These are phyloP conservation scores for Beauveria varroae DNA, from an alignment of 2,329 filamentous ascomycete genomes.

Conservation along the genomic window DNA sequence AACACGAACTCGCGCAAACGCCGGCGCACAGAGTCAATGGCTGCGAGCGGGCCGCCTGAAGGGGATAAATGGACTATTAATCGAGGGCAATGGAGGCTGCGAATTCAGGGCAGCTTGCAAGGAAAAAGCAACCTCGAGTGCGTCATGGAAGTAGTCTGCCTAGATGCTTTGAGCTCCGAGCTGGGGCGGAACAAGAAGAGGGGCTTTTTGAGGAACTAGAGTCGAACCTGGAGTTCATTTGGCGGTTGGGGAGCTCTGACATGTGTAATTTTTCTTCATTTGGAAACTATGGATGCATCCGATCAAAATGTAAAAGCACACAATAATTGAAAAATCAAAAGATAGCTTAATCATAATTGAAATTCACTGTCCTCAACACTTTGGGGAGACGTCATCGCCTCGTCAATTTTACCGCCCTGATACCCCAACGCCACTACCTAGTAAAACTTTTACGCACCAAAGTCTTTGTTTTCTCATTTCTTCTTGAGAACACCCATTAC, in stretches of 20 bases:
- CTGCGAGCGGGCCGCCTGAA: conserved; percentile 13
- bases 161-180: conserved; percentile 65
- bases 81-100: conserved; percentile 64
- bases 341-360: background rate
- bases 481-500: conserved; percentile 47
- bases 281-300: background rate
- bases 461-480: conserved; percentile 17
- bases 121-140: conserved; percentile 57
- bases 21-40: conserved; percentile 29
- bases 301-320: background rate
- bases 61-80: conserved; percentile 51
- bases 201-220: conserved; percentile 46
- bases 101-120: conserved; percentile 47
- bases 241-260: background rate
- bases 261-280: too few species aligned
- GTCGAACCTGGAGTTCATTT: background rate
- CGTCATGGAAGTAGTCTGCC: conserved; percentile 65
- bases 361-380: background rate
- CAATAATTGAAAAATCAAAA: too few species aligned
- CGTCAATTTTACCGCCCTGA: background rate
- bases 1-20: conserved; percentile 35
- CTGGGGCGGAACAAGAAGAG: conserved; percentile 57
- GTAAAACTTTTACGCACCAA: background rate
- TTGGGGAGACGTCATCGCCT: background rate
- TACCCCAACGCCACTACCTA: background rate